Base-by-base conservation (phyloP, 2,329 filamentous ascomycete species). In the Blastomyces silverae region DNA sequence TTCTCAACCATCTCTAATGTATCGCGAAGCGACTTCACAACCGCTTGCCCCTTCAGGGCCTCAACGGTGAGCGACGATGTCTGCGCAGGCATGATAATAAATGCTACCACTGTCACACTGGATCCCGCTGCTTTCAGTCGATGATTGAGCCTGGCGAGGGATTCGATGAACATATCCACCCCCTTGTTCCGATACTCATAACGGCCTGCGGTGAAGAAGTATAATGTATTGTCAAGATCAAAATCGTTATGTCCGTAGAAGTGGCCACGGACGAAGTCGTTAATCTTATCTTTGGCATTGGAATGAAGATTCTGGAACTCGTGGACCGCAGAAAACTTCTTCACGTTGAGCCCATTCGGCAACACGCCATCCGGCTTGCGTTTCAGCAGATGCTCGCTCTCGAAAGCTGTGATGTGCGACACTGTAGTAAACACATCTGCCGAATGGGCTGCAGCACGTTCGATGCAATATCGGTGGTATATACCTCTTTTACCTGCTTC, bases 81-180 rank as follows among this genome's bases (percentile, higher is more conserved):
- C 79, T 97, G 92, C 0, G 94, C 94, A 2, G 94, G 94, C 91
- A 99, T 96, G 76, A 99, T 97, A 78, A 99, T 90, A 76, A 99
- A 99, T 25, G 94, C 93, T 22, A 99, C 93, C 8, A 99, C 89
- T 0, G 94, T 97, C 75, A 88, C 92, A 79, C 94, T 95, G 71
- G 91, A 96, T 60, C 91, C 91, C 8, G 87, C 79, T 62, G 79
- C 79, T 84, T 97, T 97, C 74, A 99, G 86, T 50, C 89, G 86
- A 81, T 97, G 92, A 79, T 99, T 99, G 72, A 99, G 81, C 55
- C 94, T 90, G 37, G 94, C 94, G 68, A 99, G 81, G 3, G 92
- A 94, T 79, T 99, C 94, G 70, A 99, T 96, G 78, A 97, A 99
- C 94, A 99, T 97, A 78, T 99, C 94, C 11, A 97, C 93, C 73